phyloP scores from a whole-genome alignment of 805 yeast genomes.

The Kregervanrija pseudodelftensis region DNA sequence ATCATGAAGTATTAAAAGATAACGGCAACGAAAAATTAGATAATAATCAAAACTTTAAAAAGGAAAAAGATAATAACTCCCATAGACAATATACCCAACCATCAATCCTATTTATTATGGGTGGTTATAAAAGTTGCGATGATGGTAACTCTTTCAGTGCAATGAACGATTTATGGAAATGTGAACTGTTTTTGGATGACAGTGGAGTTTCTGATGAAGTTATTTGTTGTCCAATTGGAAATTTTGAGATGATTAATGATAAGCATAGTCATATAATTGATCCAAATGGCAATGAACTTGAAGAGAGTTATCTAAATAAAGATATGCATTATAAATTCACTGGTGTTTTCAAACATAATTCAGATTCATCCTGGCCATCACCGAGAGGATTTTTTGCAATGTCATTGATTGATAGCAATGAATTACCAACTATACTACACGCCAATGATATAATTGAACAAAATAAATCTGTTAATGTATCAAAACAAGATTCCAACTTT shows the following conservation, averaged over 20 bases:
- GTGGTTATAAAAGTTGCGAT: constrained; percentile 36
- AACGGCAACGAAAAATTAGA: neutral
- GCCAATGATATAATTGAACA: no score
- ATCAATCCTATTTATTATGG: constrained; percentile 37
- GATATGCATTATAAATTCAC: constrained; percentile 9
- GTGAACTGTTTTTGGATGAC: constrained; percentile 28
- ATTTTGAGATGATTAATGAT: constrained; percentile 18
- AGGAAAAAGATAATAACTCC: neutral
- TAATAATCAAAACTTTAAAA: neutral
- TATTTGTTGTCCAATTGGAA: constrained; percentile 26
- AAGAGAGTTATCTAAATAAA: neutral
- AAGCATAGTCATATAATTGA: constrained; percentile 14
- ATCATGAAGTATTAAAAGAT: constrained; percentile 3
- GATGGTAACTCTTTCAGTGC: constrained; percentile 23
- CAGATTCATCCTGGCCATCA: constrained; percentile 21
- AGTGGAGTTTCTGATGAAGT: constrained; percentile 24
- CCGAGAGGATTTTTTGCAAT: constrained; percentile 25
- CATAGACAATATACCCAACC: constrained; percentile 12
- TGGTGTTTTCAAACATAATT: constrained; percentile 20
- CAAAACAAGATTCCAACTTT: no score
- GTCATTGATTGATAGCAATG: constrained; percentile 15
- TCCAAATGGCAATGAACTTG: constrained; percentile 11
- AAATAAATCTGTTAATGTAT: no score
- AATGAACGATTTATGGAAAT: constrained; percentile 29
- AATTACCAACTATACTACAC: neutral